phyloP scores from a whole-genome alignment of 176 grass and related monocot genomes.

The Juncus inflexus region DNA sequence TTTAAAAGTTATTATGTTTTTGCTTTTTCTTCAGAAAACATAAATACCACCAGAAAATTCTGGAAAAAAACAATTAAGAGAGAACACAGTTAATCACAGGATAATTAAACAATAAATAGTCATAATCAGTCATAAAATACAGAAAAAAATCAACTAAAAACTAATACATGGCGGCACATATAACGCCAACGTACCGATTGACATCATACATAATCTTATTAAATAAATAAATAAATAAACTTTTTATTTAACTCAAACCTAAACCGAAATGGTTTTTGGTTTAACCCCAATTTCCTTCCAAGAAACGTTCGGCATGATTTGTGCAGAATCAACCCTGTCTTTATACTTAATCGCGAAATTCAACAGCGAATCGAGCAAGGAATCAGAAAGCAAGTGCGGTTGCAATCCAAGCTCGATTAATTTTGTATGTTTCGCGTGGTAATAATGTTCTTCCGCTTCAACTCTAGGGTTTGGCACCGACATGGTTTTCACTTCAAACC shows the following conservation, averaged over 20 bases:
- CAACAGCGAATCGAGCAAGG: constrained; percentile 75
- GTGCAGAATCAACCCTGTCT: constrained; percentile 55
- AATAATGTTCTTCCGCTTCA: constrained; percentile 89
- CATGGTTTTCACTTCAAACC: constrained; percentile 59
- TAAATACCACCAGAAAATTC: too few species aligned
- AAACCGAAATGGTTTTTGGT: constrained; percentile 43
- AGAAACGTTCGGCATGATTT: constrained; percentile 90
- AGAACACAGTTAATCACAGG: too few species aligned
- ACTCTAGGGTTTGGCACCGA: constrained; percentile 85
- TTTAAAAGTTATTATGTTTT: too few species aligned
- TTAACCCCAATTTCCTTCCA: constrained; percentile 86
- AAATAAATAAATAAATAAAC: constrained; percentile 4
- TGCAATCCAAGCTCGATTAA: constrained; percentile 62
- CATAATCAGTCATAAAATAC: too few species aligned
- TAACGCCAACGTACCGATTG: constrained; percentile 26
- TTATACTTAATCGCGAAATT: constrained; percentile 82
- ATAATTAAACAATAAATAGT: too few species aligned
- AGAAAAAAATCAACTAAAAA: not conserved
- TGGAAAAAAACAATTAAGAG: too few species aligned
- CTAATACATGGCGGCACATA: constrained; percentile 1
- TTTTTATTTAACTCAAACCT: constrained; percentile 2
- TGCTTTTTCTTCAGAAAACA: too few species aligned
- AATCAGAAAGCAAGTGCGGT: constrained; percentile 79
- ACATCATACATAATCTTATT: constrained; percentile 27
- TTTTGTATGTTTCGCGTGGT: constrained; percentile 82